Conservation (phyloP, 73 alveolate species). For the Blepharisma stoltei region DNA sequence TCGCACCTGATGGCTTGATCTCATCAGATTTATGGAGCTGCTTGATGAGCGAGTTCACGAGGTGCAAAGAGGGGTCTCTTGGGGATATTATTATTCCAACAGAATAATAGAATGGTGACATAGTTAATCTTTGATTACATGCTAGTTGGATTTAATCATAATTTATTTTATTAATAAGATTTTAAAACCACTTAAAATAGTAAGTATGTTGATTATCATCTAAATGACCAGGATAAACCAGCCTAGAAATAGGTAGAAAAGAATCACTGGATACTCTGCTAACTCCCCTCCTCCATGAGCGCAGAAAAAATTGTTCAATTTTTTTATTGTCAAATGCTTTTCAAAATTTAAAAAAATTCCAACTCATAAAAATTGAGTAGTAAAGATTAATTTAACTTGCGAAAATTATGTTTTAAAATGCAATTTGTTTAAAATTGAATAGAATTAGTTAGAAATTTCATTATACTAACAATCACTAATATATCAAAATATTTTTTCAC, state of each 20-base stretch:
- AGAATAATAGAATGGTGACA: not conserved
- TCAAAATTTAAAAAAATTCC: too few relatives aligned
- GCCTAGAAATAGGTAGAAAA: slow-evolving; percentile 89
- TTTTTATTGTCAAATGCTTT: too few relatives aligned
- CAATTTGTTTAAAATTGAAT: too few relatives aligned
- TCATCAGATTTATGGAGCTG: not conserved
- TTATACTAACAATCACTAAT: too few relatives aligned
- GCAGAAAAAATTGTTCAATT: too few relatives aligned
- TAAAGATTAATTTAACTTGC: too few relatives aligned
- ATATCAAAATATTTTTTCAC: too few relatives aligned
- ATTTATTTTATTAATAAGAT: not conserved
- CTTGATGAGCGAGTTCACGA: not conserved
- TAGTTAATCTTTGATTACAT: not conserved
- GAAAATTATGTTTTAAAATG: too few relatives aligned
- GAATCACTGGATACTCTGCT: slow-evolving; percentile 90
- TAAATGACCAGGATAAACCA: slow-evolving; percentile 81
- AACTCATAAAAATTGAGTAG: too few relatives aligned
- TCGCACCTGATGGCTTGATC: not conserved
- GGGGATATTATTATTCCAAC: not conserved
- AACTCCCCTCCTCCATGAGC: too few relatives aligned
- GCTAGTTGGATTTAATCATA: not conserved
- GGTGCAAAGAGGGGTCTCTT: not conserved
- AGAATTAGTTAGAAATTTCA: too few relatives aligned
- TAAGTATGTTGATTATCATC: too few relatives aligned
- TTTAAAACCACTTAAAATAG: not conserved